A percentile compares a stretch with the other conserved stretches of the same genome.
phyloP scores from a whole-genome alignment of 371 early-diverging fungal genomes.

The Apophysomyces trapeziformis region DNA sequence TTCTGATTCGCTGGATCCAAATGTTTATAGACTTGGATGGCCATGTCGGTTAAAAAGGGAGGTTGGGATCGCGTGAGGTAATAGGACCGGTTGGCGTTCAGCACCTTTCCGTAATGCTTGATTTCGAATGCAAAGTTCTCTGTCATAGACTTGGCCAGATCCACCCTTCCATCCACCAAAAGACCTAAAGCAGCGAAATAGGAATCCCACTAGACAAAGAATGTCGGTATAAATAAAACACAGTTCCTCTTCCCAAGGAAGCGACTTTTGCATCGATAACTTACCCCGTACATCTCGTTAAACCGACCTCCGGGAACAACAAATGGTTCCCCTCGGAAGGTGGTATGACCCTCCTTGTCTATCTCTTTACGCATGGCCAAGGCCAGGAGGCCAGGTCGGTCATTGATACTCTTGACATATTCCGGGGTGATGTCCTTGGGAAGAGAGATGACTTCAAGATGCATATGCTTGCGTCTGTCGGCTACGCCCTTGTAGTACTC shows the following conservation, averaged over 20 bases:
- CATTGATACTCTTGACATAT: constrained; percentile 88
- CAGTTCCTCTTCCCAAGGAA: background rate
- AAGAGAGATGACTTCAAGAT: constrained; percentile 79
- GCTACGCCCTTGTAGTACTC: constrained; percentile 78
- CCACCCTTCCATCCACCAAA: constrained; percentile 80
- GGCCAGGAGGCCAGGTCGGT: constrained; percentile 85
- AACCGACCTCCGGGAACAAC: constrained; percentile 98
- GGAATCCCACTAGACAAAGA: constrained; percentile 78
- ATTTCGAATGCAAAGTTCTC: constrained; percentile 97
- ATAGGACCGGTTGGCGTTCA: constrained; percentile 97
- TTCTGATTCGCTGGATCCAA: constrained; percentile 54
- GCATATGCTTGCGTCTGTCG: constrained; percentile 62
- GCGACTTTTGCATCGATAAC: background rate
- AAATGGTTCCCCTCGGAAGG: constrained; percentile 83
- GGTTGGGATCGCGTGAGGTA: constrained; percentile 97
- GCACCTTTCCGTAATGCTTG: constrained; percentile 95
- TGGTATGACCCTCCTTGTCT: constrained; percentile 58
- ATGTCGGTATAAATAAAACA: background rate
- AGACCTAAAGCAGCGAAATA: constrained; percentile 95
- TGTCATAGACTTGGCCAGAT: constrained; percentile 91
- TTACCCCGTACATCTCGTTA: constrained; percentile 95
- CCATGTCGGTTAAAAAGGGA: constrained; percentile 97
- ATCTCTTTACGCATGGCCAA: constrained; percentile 68
- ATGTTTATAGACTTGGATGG: constrained; percentile 73
- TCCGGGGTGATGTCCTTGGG: constrained; percentile 85